Evolutionary conservation across 2,329 filamentous ascomycete genomes (phyloP).

Genomic region (Fusarium anguioides): DNA sequence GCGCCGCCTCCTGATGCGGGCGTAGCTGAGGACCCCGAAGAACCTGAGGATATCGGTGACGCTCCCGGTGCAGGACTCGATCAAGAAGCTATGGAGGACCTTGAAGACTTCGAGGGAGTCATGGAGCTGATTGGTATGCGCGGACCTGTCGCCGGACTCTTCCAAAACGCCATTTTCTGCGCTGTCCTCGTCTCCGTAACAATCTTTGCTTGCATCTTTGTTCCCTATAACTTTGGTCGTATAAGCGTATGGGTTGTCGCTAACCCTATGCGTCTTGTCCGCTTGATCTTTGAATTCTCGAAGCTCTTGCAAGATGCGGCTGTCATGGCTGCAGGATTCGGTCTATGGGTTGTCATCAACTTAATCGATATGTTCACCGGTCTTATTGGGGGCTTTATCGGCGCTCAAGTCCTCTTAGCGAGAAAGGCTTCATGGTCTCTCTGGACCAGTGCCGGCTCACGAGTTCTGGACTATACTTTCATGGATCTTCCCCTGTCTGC

Average conservation of each 20-base stretch:
- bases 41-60: slow-evolving; percentile 66
- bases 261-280: slow-evolving; percentile 81
- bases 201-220: slow-evolving; percentile 84
- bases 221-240: slow-evolving; percentile 93
- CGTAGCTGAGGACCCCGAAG: slow-evolving; percentile 39
- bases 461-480: slow-evolving; percentile 62
- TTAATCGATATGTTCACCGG: slow-evolving; percentile 53
- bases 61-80: slow-evolving; percentile 78
- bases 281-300: slow-evolving; percentile 76
- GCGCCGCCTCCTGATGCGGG: slow-evolving; percentile 48
- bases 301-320: slow-evolving; percentile 82
- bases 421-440: slow-evolving; percentile 57
- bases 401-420: slow-evolving; percentile 46
- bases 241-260: slow-evolving; percentile 82
- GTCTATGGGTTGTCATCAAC: slow-evolving; percentile 57
- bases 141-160: slow-evolving; percentile 85
- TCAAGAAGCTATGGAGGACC: slow-evolving; percentile 80
- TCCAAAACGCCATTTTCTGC: slow-evolving; percentile 96
- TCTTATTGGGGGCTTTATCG: slow-evolving; percentile 49
- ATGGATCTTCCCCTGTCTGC: slow-evolving; percentile 64
- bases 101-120: slow-evolving; percentile 95
- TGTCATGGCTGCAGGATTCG: slow-evolving; percentile 71
- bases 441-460: slow-evolving; percentile 56
- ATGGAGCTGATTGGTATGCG: slow-evolving; percentile 97
- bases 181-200: slow-evolving; percentile 89